phyloP scores from a whole-genome alignment of 257 asterid genomes.

The Solanum virginianum region DNA sequence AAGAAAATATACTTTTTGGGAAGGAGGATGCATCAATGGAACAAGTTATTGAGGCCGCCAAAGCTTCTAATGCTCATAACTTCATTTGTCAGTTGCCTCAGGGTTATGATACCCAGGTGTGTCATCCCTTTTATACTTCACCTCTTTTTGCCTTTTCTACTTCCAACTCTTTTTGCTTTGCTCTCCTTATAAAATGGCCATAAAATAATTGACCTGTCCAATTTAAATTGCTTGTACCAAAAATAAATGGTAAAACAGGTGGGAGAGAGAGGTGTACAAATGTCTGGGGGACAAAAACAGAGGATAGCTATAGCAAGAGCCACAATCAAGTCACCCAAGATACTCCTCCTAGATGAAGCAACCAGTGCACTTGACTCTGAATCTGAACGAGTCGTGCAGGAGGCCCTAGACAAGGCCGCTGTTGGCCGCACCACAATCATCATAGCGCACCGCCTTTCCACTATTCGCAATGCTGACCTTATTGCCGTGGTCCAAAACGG shows the following conservation, averaged over 20 bases:
- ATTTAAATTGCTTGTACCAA: too few relatives aligned
- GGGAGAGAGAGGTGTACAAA: constrained; percentile 81
- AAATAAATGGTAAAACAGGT: constrained; percentile 24
- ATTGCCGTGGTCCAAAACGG: constrained; percentile 70
- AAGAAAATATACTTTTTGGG: constrained; percentile 77
- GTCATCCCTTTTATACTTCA: too few relatives aligned
- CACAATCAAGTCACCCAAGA: constrained; percentile 39
- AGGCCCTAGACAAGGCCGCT: constrained; percentile 73
- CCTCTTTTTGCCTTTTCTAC: too few relatives aligned
- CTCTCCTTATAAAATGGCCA: too few relatives aligned
- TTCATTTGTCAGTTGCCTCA: constrained; percentile 71
- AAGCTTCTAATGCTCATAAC: constrained; percentile 86
- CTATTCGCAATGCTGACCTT: constrained; percentile 64
- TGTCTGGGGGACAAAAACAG: constrained; percentile 93
- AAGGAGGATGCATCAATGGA: constrained; percentile 69
- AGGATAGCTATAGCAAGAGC: constrained; percentile 93
- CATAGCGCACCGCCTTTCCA: constrained; percentile 88
- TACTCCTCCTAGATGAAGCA: constrained; percentile 86
- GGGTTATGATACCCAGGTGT: constrained; percentile 82
- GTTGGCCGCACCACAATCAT: constrained; percentile 69
- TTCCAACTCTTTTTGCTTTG: too few relatives aligned
- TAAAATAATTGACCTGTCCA: too few relatives aligned
- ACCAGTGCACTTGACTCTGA: constrained; percentile 84
- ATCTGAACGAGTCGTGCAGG: constrained; percentile 70
- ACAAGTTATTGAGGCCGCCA: constrained; percentile 68